These are phyloP conservation scores for Crithidia thermophila DNA, from an alignment of 208 protist genomes.

Conservation along the genomic window DNA sequence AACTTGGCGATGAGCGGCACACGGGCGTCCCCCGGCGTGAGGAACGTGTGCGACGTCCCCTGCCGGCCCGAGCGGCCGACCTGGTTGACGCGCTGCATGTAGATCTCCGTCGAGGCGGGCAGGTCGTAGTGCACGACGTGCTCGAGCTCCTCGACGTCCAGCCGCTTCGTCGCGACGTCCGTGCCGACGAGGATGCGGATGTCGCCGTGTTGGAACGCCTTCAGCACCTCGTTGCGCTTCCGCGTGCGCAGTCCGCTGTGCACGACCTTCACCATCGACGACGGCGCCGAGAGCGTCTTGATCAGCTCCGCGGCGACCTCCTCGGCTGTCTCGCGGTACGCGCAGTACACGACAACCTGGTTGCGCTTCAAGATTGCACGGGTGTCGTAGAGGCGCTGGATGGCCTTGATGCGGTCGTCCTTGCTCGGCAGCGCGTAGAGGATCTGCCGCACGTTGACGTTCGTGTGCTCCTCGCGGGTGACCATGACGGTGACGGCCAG, in stretches of 20 bases:
- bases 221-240: constrained; percentile 67
- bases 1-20: constrained; percentile 59
- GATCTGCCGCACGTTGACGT: constrained; percentile 58
- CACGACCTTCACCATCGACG: constrained; percentile 78
- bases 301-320: constrained; percentile 50
- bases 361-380: constrained; percentile 66
- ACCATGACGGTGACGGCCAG: constrained; percentile 72
- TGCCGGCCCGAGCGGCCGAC: constrained; percentile 96
- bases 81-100: constrained; percentile 98
- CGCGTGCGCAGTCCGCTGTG: constrained; percentile 91
- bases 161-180: constrained; percentile 93
- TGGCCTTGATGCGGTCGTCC: constrained; percentile 45
- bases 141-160: constrained; percentile 94
- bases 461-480: constrained; percentile 57
- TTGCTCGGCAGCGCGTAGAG: constrained; percentile 54
- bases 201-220: constrained; percentile 76
- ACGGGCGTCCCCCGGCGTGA: constrained; percentile 68
- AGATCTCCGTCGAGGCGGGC: constrained; percentile 95
- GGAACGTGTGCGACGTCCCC: constrained; percentile 94
- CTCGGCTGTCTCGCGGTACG: constrained; percentile 65
- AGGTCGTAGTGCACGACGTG: constrained; percentile 98
- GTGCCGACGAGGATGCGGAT: constrained; percentile 95
- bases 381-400: constrained; percentile 70
- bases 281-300: constrained; percentile 47
- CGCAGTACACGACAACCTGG: constrained; percentile 85